Percentiles rank a stretch among this genome's conserved stretches.
phyloP scores from a whole-genome alignment of 176 grass and related monocot species.

The Oryza nivara region DNA sequence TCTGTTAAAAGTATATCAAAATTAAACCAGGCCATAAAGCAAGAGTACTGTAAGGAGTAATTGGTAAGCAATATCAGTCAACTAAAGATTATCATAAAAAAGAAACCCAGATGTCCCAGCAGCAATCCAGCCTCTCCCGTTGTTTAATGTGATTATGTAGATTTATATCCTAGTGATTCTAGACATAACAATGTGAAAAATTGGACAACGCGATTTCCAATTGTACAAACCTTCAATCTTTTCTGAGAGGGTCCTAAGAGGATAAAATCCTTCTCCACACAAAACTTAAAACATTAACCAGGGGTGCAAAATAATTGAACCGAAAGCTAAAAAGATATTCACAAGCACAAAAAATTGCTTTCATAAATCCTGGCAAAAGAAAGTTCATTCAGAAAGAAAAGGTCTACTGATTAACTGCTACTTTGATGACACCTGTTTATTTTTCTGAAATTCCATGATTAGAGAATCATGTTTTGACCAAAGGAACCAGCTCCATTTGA shows the following conservation, averaged over 20 bases:
- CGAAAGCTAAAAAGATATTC: background rate
- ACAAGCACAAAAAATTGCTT: background rate
- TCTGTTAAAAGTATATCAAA: slow-evolving; percentile 57
- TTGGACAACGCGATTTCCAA: background rate
- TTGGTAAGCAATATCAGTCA: slow-evolving; percentile 10
- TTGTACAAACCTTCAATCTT: slow-evolving; percentile 1
- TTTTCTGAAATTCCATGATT: background rate
- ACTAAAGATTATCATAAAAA: slow-evolving; percentile 26
- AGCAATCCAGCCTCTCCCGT: slow-evolving; percentile 7
- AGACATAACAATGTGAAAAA: slow-evolving; percentile 28
- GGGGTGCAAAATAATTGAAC: background rate
- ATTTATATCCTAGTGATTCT: background rate
- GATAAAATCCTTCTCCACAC: slow-evolving; percentile 11
- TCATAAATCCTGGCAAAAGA: background rate
- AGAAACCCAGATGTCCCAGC: background rate
- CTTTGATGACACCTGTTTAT: background rate
- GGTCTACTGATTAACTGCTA: background rate
- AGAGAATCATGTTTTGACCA: background rate
- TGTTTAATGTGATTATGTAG: slow-evolving; percentile 29
- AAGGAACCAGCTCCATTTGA: background rate
- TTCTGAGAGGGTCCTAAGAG: background rate
- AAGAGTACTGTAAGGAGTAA: slow-evolving; percentile 12
- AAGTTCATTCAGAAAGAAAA: background rate
- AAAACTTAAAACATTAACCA: slow-evolving; percentile 1
- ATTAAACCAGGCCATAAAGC: slow-evolving; percentile 35